Base-by-base conservation (phyloP, 495 filamentous ascomycete genomes). In the Astrocystis sublimbata region DNA sequence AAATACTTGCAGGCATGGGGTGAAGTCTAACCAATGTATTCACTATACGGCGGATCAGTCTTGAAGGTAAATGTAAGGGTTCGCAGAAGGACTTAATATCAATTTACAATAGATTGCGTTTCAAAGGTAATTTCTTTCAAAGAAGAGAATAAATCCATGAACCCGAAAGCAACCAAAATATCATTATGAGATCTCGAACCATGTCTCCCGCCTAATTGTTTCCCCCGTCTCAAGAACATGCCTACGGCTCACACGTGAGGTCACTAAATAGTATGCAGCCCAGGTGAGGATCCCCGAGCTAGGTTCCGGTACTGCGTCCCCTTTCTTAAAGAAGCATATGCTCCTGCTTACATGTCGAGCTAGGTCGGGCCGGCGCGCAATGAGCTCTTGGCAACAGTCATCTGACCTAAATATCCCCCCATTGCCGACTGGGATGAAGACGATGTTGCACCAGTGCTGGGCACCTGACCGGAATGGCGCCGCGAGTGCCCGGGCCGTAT, bases 381-480 rank as follows among this genome's bases (percentile, higher is more conserved):
- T 68, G 1, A 74, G 49, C 55, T 71, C 63, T 15, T 71, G 68
- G 3, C 68, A 73, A 4, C 51, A 54, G 26, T 49, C 46, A 13
- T 6, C 46, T 1, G 46, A 49, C 17, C 30, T 15, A 17, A 49
- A 49, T 6, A 49, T 8, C 4, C 72, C 72, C 6, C 46, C 66
- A 2, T 28, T 49, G 0, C 67, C 70, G 23, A 64, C 68, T 0
- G 72, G 68, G 15, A 74, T 60, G 41, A 73, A 74, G 1, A 74
- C 70, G 13, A 74, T 55, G 2, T 69, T 57, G 9, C 68, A 66
- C 59, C 63, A 70, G 64, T 71, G 73, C 50, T 73, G 71, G 0
- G 65, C 65, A 1, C 66, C 68, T 15, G 28, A 13, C 10, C 13
- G n/a, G 17, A 49, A 49, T 31, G 46, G 46, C 17, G 6, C 1